Base-by-base conservation (phyloP, 192 early-diverging fungal genomes). In the Funneliformis geosporum region DNA sequence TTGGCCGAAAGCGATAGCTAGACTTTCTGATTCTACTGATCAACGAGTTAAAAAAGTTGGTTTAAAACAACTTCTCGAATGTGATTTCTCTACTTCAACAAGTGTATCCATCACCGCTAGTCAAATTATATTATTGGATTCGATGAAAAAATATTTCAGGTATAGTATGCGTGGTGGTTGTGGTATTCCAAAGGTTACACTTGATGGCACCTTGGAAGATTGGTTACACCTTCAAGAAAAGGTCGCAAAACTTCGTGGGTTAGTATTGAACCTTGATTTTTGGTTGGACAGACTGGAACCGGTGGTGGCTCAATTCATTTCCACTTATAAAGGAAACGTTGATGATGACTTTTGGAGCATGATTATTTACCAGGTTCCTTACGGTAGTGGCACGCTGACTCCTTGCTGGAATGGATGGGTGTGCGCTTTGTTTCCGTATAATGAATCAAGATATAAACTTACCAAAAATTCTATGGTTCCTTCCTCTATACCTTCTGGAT, bases 141-240 rank as follows among this genome's bases (percentile, higher is more conserved):
- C 78, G 23, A 55, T 79, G 50, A 79, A 79, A 67, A n/a, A 73
- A 8, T 79, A 71, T 72, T 71, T 79, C 43, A 46, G 0, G 0
- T 71, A 39, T 27, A 59, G 39, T 2, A 14, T 79, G 4, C 10
- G 18, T 18, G 33, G 25, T 71, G 43, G 43, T 4, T 79, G 78
- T 25, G 78, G 78, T 71, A 79, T 79, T 62, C 78, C 78, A 40
- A 69, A 72, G 28, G 67, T 79, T 39, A 72, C 70, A 11, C 64
- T 79, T 40, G 67, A 71, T 38, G 78, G 68, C 2, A 73, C 47
- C 38, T 60, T 76, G 4, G n/a, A 62, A 76, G 55, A 76, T 64
- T 76, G 60, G 75, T 16, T 44, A 12, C 55, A 76, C 10, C 40
- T 76, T 60, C 75, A 64, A 64, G 75, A 74, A 60, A 74, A 74